Percentiles rank a stretch among this genome's conserved stretches.
Conservation (phyloP, 768 basidiomycete species). For the Kondoa malvinella region DNA sequence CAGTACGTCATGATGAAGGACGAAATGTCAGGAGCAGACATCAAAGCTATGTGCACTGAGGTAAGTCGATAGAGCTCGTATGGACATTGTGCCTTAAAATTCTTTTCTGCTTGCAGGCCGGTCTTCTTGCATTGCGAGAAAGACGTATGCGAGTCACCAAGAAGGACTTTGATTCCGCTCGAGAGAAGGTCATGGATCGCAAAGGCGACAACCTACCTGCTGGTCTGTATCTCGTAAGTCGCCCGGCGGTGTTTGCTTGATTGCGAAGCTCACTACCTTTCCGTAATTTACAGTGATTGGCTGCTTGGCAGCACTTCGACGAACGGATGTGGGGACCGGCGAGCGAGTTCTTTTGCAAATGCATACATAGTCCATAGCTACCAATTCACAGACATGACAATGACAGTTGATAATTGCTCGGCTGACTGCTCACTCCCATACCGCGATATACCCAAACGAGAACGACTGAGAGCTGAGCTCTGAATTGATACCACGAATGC, state of each 20-base stretch:
- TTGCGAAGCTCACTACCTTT: neutral
- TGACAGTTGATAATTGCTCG: too few species aligned
- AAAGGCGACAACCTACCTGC: constrained; percentile 54
- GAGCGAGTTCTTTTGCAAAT: too few species aligned
- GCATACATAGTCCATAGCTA: too few species aligned
- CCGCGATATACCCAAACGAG: too few species aligned
- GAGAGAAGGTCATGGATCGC: constrained; percentile 96
- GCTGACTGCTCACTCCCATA: too few species aligned
- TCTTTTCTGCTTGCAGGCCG: constrained; percentile 43
- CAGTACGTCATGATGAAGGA: constrained; percentile 93
- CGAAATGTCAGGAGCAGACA: constrained; percentile 74
- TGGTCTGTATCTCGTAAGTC: neutral
- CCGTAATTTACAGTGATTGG: too few species aligned
- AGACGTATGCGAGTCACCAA: constrained; percentile 87
- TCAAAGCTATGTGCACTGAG: constrained; percentile 97
- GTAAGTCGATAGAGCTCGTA: neutral
- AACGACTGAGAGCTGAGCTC: too few species aligned
- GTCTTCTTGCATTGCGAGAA: constrained; percentile 80
- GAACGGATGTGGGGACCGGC: too few species aligned
- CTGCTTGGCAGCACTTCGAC: too few species aligned
- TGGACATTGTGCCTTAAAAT: neutral
- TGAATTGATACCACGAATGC: too few species aligned
- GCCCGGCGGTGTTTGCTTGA: neutral
- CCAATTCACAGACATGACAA: too few species aligned
- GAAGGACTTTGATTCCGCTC: constrained; percentile 68